phyloP scores from a whole-genome alignment of 306 rosid genomes.

The Inga oerstediana region DNA sequence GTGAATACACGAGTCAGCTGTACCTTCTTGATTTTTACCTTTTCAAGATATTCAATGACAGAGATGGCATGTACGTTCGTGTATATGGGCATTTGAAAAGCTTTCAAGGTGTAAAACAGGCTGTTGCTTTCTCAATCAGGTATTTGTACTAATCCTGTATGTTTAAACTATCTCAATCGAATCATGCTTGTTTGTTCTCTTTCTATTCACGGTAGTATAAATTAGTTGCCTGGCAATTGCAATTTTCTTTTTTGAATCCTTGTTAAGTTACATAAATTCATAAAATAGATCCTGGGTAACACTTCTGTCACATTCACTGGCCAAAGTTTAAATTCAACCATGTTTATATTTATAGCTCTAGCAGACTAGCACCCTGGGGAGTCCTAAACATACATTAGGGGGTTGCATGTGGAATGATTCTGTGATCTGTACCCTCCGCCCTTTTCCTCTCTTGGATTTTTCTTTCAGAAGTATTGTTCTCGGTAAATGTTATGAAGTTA shows the following conservation, averaged over 20 bases:
- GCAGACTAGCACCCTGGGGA: too few relatives aligned
- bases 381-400: too few relatives aligned
- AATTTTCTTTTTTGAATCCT: constrained; percentile 22
- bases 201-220: background rate
- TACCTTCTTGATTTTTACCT: constrained; percentile 24
- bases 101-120: constrained; percentile 71
- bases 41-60: constrained; percentile 36
- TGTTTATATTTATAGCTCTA: too few relatives aligned
- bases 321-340: background rate
- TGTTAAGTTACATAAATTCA: background rate
- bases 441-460: too few relatives aligned
- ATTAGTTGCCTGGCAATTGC: constrained; percentile 10
- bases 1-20: background rate
- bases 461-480: constrained; percentile 8
- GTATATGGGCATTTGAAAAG: constrained; percentile 81
- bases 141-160: constrained; percentile 23
- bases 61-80: constrained; percentile 58
- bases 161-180: constrained; percentile 1
- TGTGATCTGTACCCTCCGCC: background rate
- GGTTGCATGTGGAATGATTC: too few relatives aligned
- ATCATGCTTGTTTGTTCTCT: background rate
- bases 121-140: constrained; percentile 89
- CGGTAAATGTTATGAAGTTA: background rate
- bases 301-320: background rate
- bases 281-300: background rate